Evolutionary conservation across 352 stramenopile species (phyloP).

Genomic region (Thraustochytrium striatum): DNA sequence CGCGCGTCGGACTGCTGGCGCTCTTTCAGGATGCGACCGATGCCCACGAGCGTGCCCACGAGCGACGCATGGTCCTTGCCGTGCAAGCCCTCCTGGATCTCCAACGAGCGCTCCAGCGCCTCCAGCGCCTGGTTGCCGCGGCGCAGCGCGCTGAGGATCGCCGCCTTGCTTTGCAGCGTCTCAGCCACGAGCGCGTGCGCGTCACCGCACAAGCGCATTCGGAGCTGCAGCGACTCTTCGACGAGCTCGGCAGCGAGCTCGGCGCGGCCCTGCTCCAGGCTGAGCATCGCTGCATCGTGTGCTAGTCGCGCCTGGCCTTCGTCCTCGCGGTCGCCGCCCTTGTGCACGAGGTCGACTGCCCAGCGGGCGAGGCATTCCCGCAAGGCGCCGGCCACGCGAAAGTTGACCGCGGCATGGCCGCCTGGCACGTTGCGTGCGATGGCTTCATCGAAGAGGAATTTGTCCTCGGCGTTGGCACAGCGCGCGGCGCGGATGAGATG

Average conservation of each 20-base stretch:
- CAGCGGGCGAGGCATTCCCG: too few relatives aligned
- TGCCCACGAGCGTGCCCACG: background rate
- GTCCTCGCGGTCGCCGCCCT: too few relatives aligned
- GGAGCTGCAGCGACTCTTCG: background rate
- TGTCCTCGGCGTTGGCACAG: background rate
- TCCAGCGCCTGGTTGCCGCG: background rate
- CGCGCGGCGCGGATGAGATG: background rate
- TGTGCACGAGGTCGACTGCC: too few relatives aligned
- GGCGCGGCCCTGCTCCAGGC: background rate
- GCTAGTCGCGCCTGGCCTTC: too few relatives aligned
- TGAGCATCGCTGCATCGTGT: background rate
- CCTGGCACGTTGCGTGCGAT: too few relatives aligned
- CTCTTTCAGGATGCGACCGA: background rate
- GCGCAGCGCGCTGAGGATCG: background rate
- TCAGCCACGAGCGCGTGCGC: background rate
- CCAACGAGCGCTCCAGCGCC: background rate
- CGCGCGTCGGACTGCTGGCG: background rate
- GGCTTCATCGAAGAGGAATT: background rate
- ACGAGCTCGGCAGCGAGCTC: background rate
- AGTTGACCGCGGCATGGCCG: too few relatives aligned
- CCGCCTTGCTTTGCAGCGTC: background rate
- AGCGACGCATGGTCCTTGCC: background rate
- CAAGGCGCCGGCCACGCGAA: too few relatives aligned
- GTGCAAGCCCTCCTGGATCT: background rate
- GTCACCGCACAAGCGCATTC: background rate